phyloP scores from a whole-genome alignment of 129 eudicot genomes.

The Centrapalus pauciflorus region DNA sequence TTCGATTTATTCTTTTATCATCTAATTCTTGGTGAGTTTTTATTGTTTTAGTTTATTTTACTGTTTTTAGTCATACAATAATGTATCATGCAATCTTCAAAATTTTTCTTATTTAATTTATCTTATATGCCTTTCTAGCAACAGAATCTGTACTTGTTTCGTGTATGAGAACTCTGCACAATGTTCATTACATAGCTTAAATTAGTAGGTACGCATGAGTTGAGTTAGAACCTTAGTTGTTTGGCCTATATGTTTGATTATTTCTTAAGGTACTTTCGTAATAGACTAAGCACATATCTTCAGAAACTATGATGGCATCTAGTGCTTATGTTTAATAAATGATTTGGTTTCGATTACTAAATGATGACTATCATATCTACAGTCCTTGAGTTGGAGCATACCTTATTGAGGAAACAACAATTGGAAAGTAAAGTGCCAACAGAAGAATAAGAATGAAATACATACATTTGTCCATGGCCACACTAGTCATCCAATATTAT shows the following conservation, averaged over 20 bases:
- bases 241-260: not conserved
- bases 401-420: not conserved
- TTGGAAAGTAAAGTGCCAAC: no score
- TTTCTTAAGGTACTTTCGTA: not conserved
- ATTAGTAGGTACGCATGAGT: not conserved
- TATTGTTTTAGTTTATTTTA: not conserved
- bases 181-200: not conserved
- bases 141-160: not conserved
- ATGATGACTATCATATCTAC: not conserved
- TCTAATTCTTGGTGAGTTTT: not conserved
- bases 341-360: not conserved
- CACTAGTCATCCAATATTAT: no score
- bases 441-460: no score
- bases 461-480: no score
- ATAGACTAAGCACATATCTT: no score
- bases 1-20: not conserved
- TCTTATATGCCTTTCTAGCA: not conserved
- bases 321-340: no score
- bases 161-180: not conserved
- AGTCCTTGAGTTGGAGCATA: not conserved
- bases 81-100: not conserved
- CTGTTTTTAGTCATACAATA: not conserved
- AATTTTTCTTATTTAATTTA: not conserved
- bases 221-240: not conserved
- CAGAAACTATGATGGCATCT: no score